Base-by-base conservation (phyloP, 73 alveolate genomes). In the Paramecium primaurelia region DNA sequence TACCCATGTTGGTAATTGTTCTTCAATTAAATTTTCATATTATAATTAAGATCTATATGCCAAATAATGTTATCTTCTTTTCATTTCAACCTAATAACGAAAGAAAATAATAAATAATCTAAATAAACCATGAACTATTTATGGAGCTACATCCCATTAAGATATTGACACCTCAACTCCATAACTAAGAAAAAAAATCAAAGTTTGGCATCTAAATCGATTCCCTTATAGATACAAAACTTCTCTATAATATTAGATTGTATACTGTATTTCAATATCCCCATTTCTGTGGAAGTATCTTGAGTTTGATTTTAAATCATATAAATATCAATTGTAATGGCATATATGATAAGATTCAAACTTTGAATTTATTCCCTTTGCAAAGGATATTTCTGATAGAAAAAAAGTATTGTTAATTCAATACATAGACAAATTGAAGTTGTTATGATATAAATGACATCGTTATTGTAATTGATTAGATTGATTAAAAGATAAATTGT, bases 1-100 rank as follows among this genome's bases (percentile, higher is more conserved):
- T 6, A 71, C 26, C 86, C 86, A 71, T 10, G 86, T 38, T 8
- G 86, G 86, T 12, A 71, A 18, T 12, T 34, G 8, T 34, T 71
- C 86, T 38, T 71, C 86, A 2, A 71, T 71, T 34, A 71, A 18
- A 71, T 71, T 71, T 37, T 71, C 86, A 71, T 71, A 34, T 30
- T 30, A 38, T 7, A n/a, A 3, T 16, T 71, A 71, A 18, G 49
- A 37, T 71, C 86, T 28, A 71, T 30, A 14, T 3, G 86, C 86
- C 34, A 71, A 30, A 71, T 34, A 71, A 71, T 71, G 58, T 34
- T 71, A 18, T 71, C 86, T 26, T 71, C 40, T 37, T 71, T 37
- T 26, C 40, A 34, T 12, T 5, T 71, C 86, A 16, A 71, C 28
- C 28, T 34, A 18, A 14, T 71, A 71, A 25, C 58, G 32, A 37